Conservation (phyloP, 2,329 filamentous ascomycete genomes). For the Purpureocillium takamizusanense region DNA sequence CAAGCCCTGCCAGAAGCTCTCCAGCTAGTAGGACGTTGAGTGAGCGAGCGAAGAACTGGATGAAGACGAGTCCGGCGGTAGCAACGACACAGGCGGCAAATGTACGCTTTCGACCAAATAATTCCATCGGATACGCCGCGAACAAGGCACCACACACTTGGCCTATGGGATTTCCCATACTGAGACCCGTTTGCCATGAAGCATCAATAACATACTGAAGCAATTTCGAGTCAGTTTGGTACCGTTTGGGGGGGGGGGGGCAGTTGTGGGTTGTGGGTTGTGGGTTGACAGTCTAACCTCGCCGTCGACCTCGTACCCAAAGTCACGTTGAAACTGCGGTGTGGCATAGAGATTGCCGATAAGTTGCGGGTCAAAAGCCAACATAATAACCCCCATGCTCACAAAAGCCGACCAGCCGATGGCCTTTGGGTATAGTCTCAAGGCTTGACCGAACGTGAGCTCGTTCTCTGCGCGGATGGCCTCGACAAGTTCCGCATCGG, state of each 20-base stretch:
- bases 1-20: constrained; percentile 34
- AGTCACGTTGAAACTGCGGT: constrained; percentile 47
- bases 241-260: too few species aligned
- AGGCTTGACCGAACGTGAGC: constrained; percentile 28
- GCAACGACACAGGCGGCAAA: constrained; percentile 37
- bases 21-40: constrained; percentile 32
- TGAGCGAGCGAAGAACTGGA: constrained; percentile 22
- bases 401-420: constrained; percentile 50
- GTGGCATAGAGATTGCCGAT: constrained; percentile 53
- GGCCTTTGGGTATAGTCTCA: constrained; percentile 33
- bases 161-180: constrained; percentile 46
- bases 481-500: constrained; percentile 17
- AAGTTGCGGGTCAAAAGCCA: constrained; percentile 56
- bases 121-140: constrained; percentile 33
- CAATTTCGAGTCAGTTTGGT: too few species aligned
- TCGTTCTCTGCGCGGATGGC: constrained; percentile 30
- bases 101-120: constrained; percentile 31
- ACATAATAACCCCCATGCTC: constrained; percentile 50
- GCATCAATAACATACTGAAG: constrained; percentile 27
- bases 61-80: constrained; percentile 19
- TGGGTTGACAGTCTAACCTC: constrained; percentile 6
- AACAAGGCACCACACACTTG: constrained; percentile 46
- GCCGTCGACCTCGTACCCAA: constrained; percentile 39
- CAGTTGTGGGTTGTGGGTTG: background rate
- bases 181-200: constrained; percentile 36